Percentiles rank a stretch among this genome's conserved stretches.
phyloP scores from a whole-genome alignment of 1,139 yeast species.

The Saccharomycopsis hybrid region DNA sequence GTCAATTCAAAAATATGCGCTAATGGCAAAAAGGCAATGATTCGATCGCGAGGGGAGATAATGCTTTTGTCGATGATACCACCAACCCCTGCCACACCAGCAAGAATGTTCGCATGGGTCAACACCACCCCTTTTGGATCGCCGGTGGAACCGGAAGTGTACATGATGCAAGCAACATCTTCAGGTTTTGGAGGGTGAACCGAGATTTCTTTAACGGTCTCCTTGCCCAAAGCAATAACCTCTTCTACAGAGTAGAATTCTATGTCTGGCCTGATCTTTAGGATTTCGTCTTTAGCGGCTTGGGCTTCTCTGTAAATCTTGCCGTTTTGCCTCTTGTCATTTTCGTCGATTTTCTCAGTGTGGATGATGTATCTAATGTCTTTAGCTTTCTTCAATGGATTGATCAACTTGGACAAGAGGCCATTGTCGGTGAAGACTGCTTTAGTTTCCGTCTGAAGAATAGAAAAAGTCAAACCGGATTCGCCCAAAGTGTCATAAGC shows the following conservation, averaged over 20 bases:
- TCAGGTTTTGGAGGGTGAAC: conserved; percentile 52
- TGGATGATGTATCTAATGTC: conserved; percentile 65
- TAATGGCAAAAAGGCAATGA: conserved; percentile 85
- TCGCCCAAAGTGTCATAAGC: conserved; percentile 97
- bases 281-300: conserved; percentile 50
- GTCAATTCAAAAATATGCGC: conserved; percentile 94
- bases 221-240: conserved; percentile 55
- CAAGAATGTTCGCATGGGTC: conserved; percentile 67
- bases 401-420: conserved; percentile 56
- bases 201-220: conserved; percentile 32
- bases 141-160: conserved; percentile 98
- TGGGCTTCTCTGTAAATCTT: conserved; percentile 49
- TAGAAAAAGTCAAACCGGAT: conserved; percentile 80
- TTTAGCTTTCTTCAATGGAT: conserved; percentile 64
- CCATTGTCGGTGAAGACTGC: conserved; percentile 81
- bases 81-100: conserved; percentile 81
- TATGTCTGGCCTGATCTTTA: conserved; percentile 70
- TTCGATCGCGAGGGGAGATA: conserved; percentile 53
- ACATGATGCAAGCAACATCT: conserved; percentile 91
- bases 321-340: conserved; percentile 61
- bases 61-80: conserved; percentile 50
- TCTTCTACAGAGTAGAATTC: conserved; percentile 61
- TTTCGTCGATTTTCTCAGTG: conserved; percentile 52
- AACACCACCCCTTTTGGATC: conserved; percentile 95
- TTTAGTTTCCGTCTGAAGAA: conserved; percentile 69